A percentile compares a stretch with the other conserved stretches of the same genome.
These are phyloP conservation scores for Blepharisma japonicum DNA, from an alignment of 73 alveolate species.

Conservation along the genomic window DNA sequence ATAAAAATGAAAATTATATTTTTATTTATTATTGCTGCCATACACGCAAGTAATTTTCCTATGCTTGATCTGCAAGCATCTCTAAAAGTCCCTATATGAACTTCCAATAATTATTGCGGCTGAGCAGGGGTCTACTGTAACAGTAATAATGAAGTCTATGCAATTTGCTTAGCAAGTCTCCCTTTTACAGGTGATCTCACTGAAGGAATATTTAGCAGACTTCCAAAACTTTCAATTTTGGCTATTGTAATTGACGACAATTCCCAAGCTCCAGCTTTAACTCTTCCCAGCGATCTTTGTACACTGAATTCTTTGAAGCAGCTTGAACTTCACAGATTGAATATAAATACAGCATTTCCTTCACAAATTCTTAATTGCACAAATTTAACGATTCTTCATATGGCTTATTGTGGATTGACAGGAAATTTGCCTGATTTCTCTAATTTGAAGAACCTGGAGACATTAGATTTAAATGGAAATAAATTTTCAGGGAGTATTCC, in stretches of 20 bases:
- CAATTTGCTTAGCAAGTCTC: neutral
- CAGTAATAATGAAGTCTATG: slow-evolving; percentile 1
- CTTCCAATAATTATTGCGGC: neutral
- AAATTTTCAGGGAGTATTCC: neutral
- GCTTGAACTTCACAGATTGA: neutral
- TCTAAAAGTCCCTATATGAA: slow-evolving; percentile 4
- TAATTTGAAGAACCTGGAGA: neutral
- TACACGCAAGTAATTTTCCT: neutral
- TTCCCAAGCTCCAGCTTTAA: neutral
- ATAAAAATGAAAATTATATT: too few species aligned
- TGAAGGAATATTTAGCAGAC: neutral
- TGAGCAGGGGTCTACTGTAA: slow-evolving; percentile 25
- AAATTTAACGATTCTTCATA: neutral
- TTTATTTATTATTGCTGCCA: too few species aligned
- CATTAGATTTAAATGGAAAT: neutral
- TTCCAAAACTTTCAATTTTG: neutral
- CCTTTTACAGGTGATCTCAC: neutral
- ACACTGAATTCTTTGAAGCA: neutral
- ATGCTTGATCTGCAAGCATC: slow-evolving; percentile 4
- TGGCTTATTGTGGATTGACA: neutral
- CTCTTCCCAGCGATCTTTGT: slow-evolving; percentile 17
- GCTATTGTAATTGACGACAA: neutral
- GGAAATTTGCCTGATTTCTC: slow-evolving; percentile 9
- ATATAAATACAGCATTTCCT: neutral
- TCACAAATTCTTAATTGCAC: neutral